Evolutionary conservation across 1,139 yeast genomes (phyloP), one percentile per base, ranked within the genome.

Genomic region (Blastobotrys aristatus): DNA sequence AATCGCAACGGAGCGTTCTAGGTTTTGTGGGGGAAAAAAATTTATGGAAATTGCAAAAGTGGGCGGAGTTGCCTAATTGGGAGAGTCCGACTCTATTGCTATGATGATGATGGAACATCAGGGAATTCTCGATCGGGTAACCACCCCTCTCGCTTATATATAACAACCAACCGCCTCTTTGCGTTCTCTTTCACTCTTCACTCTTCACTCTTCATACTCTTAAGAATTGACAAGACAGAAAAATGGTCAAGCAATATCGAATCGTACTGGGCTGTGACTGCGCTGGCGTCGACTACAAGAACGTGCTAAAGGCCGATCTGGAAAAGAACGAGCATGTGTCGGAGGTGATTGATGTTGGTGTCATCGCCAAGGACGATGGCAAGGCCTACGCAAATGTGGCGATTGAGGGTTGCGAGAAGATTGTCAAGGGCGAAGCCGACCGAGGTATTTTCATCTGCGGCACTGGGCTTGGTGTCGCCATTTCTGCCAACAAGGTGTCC

Each of bases 381-480:
- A 58, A 59, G 11, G 68, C 75, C 14, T 73, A 73, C 55, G 75
- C 76, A n/a, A 55, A 64, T 7, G 67, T 73, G 36, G 76, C 76
- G 4, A 68, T 71, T 41, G 68, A 64, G 40, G 73, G 72, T 21
- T 76, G 72, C 6, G 74, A 72, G 51, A 55, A 62, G 51, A 67
- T 73, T 29, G 63, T 66, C 21, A 53, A 55, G 10, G 73, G 73
- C 4, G 63, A 70, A 50, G 74, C 69, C 10, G 76, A 72, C 53
- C 59, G 77, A 21, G 77, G 71, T 11, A 64, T 73, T 35, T 59
- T 73, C 37, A 67, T 73, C 50, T 73, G 77, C 58, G 77, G 76
- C 13, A 73, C 77, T 11, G 77, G 77, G 1, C 62, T 73, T 41
- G 77, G 77, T 0, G 76, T 73, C 24, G 75, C 75, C 16, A 68